These are phyloP conservation scores for Sphagnum fallax DNA, from an alignment of 228 moss, liverwort and hornwort genomes.

Conservation along the genomic window DNA sequence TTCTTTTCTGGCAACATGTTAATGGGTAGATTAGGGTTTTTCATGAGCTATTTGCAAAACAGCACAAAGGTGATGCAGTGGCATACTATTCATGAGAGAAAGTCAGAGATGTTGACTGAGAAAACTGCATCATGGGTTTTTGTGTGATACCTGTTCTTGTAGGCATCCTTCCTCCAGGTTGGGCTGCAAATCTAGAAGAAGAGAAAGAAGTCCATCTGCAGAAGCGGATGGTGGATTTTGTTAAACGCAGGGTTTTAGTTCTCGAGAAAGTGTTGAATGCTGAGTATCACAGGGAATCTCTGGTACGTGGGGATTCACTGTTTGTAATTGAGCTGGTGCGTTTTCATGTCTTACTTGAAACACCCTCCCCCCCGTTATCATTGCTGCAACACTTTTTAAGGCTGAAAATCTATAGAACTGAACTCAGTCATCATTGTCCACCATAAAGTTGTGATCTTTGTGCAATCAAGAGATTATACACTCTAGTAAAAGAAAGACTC, in stretches of 20 bases:
- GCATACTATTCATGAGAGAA: slow-evolving; percentile 40
- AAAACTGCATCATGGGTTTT: too few species aligned
- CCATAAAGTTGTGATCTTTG: too few species aligned
- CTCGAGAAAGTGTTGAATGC: slow-evolving; percentile 96
- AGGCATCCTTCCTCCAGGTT: too few species aligned
- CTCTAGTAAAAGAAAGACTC: too few species aligned
- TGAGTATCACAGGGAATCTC: slow-evolving; percentile 65
- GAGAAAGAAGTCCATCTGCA: slow-evolving; percentile 90
- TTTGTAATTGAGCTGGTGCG: background rate
- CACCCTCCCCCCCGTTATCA: too few species aligned
- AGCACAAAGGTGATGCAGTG: slow-evolving; percentile 21
- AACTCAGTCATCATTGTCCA: too few species aligned
- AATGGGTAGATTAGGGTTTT: too few species aligned
- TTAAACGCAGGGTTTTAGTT: slow-evolving; percentile 87
- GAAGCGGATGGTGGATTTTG: slow-evolving; percentile 97
- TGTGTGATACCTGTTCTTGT: too few species aligned
- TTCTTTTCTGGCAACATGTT: too few species aligned
- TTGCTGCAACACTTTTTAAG: too few species aligned
- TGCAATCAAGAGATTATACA: too few species aligned
- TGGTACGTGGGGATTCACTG: slow-evolving; percentile 11
- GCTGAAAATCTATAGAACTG: too few species aligned
- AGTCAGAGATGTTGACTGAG: slow-evolving; percentile 28
- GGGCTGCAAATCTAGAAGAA: slow-evolving; percentile 18
- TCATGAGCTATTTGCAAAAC: slow-evolving; percentile 4
- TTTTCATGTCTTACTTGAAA: background rate